Conservation (phyloP, 2,329 filamentous ascomycete species). For the Fusarium protoensiforme region DNA sequence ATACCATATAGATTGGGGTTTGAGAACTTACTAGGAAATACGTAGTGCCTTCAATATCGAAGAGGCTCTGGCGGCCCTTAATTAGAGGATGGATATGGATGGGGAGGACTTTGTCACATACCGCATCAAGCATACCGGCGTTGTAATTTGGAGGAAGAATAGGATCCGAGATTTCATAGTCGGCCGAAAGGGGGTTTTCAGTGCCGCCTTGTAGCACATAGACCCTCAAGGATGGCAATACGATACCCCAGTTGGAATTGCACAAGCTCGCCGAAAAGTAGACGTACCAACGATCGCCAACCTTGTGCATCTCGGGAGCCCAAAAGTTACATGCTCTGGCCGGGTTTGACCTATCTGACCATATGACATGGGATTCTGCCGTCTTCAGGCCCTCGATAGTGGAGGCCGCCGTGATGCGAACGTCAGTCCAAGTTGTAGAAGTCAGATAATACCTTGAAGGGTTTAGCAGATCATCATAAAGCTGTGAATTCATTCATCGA, state of each 20-base stretch:
- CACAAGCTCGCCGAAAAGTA: conserved; percentile 1
- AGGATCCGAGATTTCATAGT: neutral
- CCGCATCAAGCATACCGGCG: neutral
- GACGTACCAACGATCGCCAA: neutral
- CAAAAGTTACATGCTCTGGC: neutral
- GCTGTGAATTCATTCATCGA: neutral
- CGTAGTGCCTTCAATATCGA: neutral
- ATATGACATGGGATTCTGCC: neutral
- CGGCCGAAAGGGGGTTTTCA: neutral
- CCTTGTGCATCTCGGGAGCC: neutral
- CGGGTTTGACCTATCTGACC: neutral
- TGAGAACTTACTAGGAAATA: neutral
- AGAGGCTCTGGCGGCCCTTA: neutral
- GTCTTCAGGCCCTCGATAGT: neutral
- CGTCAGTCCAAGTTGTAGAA: conserved; percentile 1
- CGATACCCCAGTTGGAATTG: neutral
- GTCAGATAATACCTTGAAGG: neutral
- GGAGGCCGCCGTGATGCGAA: neutral
- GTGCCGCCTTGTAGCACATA: neutral
- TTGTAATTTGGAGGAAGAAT: neutral
- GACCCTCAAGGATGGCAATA: neutral
- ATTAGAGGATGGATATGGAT: neutral
- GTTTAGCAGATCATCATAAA: neutral
- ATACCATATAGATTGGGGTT: neutral
- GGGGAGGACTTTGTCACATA: neutral